phyloP scores from a whole-genome alignment of 371 early-diverging fungal genomes.

The Syncephalastrum racemosum region DNA sequence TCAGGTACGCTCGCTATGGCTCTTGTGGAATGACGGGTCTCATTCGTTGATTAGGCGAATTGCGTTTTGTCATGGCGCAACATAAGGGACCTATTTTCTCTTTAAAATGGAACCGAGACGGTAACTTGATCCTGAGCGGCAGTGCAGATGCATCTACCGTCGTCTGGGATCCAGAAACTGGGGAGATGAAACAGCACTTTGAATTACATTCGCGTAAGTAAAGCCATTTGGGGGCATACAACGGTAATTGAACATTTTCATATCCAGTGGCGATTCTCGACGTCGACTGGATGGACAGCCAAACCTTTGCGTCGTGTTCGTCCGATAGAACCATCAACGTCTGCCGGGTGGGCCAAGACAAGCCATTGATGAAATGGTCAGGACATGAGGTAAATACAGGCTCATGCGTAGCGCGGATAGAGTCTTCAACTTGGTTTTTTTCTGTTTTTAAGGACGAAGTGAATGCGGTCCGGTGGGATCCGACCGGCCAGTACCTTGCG shows the following conservation, averaged over 20 bases:
- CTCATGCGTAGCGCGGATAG: no score
- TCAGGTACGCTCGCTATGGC: conserved; percentile 24
- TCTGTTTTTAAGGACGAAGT: conserved; percentile 73
- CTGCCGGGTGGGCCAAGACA: conserved; percentile 67
- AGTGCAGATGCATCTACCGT: conserved; percentile 81
- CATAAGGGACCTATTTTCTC: conserved; percentile 87
- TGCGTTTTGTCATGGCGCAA: conserved; percentile 65
- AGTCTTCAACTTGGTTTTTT: no score
- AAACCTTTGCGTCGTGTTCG: conserved; percentile 90
- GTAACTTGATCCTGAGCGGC: conserved; percentile 78
- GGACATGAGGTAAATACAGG: conserved; percentile 66
- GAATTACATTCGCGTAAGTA: conserved; percentile 71
- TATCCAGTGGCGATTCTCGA: conserved; percentile 72
- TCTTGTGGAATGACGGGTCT: background rate
- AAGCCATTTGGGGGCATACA: background rate
- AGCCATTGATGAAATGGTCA: conserved; percentile 67
- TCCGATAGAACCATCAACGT: conserved; percentile 81
- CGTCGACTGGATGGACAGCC: conserved; percentile 92
- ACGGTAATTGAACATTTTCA: background rate
- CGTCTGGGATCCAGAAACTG: conserved; percentile 85
- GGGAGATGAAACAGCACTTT: conserved; percentile 78
- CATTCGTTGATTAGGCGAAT: conserved; percentile 51
- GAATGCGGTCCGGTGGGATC: conserved; percentile 89
- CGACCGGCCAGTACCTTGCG: conserved; percentile 78
- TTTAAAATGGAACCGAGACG: conserved; percentile 84